Percentiles rank a stretch among this genome's conserved stretches.
These are phyloP conservation scores for Pharus latifolius DNA, from an alignment of 176 grass and related monocot species.

Conservation along the genomic window DNA sequence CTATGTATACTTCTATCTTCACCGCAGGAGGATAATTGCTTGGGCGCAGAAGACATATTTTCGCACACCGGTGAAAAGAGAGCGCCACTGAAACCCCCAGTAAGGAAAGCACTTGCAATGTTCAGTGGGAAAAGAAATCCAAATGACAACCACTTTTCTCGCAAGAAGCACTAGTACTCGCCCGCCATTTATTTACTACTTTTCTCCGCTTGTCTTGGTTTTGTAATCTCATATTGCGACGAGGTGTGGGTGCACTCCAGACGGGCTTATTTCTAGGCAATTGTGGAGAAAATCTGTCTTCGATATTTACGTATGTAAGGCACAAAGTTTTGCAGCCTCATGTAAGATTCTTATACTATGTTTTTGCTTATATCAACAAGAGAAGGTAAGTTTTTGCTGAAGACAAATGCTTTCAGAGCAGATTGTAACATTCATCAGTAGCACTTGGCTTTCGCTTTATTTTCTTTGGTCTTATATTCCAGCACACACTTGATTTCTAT, in stretches of 20 bases:
- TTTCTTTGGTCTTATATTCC: too few species aligned
- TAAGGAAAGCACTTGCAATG: constrained; percentile 73
- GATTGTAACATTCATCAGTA: too few species aligned
- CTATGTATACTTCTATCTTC: background rate
- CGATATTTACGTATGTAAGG: background rate
- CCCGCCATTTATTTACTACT: background rate
- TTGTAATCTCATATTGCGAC: background rate
- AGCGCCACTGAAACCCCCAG: constrained; percentile 68
- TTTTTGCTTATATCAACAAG: background rate
- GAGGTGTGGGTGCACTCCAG: background rate
- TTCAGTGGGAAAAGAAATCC: constrained; percentile 92
- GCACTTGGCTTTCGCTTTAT: too few species aligned
- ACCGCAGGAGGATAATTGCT: constrained; percentile 61
- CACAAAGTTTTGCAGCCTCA: background rate
- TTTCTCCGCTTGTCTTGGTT: background rate
- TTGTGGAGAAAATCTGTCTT: background rate
- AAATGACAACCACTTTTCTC: constrained; percentile 94
- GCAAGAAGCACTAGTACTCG: constrained; percentile 34
- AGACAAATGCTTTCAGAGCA: background rate
- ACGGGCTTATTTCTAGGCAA: background rate
- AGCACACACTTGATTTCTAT: too few species aligned
- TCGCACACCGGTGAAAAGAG: constrained; percentile 64
- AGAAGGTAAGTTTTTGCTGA: background rate
- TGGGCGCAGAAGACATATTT: constrained; percentile 62
- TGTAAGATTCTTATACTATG: background rate